phyloP scores from a whole-genome alignment of 169 alveolate genomes.

The Plasmodium vivax region DNA sequence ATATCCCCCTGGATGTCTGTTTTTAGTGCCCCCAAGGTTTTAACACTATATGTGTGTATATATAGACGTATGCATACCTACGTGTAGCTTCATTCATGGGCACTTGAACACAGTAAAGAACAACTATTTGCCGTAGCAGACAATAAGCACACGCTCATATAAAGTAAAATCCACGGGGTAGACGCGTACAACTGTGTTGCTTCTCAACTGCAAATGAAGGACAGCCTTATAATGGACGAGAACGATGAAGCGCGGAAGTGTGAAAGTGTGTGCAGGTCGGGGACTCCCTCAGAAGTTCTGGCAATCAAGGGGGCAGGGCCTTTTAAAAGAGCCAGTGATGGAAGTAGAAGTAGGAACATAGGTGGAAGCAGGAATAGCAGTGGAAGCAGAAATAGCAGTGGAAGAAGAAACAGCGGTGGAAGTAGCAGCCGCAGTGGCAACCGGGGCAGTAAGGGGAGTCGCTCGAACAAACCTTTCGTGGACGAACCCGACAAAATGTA shows the following conservation, averaged over 20 bases:
- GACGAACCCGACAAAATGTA: conserved; percentile 2
- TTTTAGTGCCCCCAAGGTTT: conserved; percentile 31
- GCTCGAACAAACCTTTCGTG: not conserved
- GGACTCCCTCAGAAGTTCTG: not conserved
- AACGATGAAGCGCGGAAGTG: not conserved
- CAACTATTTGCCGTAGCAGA: conserved; percentile 32
- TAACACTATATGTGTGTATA: conserved; percentile 2
- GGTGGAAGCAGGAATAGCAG: not conserved
- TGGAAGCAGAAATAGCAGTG: not conserved
- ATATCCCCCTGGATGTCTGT: conserved; percentile 14
- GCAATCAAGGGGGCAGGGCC: conserved; percentile 1
- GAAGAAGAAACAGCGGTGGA: not conserved
- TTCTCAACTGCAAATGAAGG: conserved; percentile 3
- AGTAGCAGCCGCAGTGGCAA: not conserved
- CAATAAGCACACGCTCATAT: not conserved
- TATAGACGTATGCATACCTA: conserved; percentile 17
- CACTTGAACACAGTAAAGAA: not conserved
- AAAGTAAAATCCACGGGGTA: not conserved
- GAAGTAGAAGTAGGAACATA: not conserved
- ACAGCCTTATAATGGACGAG: conserved; percentile 26
- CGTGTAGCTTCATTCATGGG: not conserved
- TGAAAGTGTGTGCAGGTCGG: not conserved
- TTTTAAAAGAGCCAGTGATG: not conserved
- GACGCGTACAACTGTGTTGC: not conserved
- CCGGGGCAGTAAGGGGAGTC: not conserved